Percentiles rank a stretch among this genome's conserved stretches.
Evolutionary conservation across 2,329 filamentous ascomycete species (phyloP).

Genomic region (Fusarium sp.): DNA sequence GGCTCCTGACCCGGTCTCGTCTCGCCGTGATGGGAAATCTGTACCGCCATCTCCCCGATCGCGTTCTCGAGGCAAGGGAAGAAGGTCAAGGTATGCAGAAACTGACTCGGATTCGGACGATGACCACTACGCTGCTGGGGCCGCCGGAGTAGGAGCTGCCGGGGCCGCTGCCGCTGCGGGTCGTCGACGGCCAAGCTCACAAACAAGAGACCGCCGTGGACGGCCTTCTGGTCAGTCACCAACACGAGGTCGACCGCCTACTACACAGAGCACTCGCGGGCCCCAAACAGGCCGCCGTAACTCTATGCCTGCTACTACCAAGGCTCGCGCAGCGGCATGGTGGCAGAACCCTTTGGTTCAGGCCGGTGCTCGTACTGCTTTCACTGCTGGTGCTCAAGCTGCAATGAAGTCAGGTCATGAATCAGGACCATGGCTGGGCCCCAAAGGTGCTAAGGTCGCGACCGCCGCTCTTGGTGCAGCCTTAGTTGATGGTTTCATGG

Average conservation of each 20-base stretch:
- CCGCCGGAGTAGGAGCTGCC: constrained; percentile 18
- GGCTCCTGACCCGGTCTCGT: constrained; percentile 22
- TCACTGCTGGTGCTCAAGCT: constrained; percentile 63
- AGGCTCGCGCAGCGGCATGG: constrained; percentile 47
- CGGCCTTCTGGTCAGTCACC: constrained; percentile 34
- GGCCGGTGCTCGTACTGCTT: constrained; percentile 61
- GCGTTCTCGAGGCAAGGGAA: constrained; percentile 32
- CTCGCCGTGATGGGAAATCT: constrained; percentile 37
- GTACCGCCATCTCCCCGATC: constrained; percentile 32
- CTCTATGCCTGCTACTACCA: constrained; percentile 53
- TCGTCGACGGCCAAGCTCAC: constrained; percentile 45
- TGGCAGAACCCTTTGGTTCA: constrained; percentile 57
- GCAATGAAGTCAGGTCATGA: constrained; percentile 62
- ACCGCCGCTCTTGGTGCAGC: constrained; percentile 64
- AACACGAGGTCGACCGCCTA: constrained; percentile 45
- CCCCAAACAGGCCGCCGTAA: constrained; percentile 47
- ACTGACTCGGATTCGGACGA: constrained; percentile 42
- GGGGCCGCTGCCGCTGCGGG: constrained; percentile 21
- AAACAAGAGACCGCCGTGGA: constrained; percentile 35
- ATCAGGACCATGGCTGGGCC: constrained; percentile 61
- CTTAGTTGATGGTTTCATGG: constrained; percentile 62
- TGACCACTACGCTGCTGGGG: constrained; percentile 22
- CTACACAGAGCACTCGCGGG: constrained; percentile 32
- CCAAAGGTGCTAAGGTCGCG: constrained; percentile 64
- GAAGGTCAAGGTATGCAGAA: constrained; percentile 27